These are phyloP conservation scores for Peronosclerospora sorghi DNA, from an alignment of 352 stramenopile species.

Conservation along the genomic window DNA sequence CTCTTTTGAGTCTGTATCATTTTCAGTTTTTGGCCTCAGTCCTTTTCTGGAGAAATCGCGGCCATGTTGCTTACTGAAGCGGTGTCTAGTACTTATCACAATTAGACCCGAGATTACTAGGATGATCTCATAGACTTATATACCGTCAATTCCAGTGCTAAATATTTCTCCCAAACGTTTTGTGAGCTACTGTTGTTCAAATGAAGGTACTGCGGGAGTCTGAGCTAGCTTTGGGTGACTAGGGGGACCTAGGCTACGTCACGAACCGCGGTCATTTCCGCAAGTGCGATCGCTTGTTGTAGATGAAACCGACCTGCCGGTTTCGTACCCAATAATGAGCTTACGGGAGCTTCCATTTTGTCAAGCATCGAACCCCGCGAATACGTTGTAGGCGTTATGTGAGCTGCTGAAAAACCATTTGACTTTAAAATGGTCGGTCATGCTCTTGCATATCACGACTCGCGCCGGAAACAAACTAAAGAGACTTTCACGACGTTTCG, in stretches of 20 bases:
- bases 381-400: conserved; percentile 59
- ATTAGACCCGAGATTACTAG: no score
- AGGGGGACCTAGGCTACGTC: conserved; percentile 67
- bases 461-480: conserved; percentile 66
- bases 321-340: conserved; percentile 34
- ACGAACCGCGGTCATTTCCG: conserved; percentile 77
- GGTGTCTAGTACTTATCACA: no score
- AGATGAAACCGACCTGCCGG: conserved; percentile 50
- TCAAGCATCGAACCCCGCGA: conserved; percentile 71
- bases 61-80: no score
- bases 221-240: conserved; percentile 17
- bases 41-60: no score
- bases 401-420: conserved; percentile 59
- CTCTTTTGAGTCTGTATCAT: no score
- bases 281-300: conserved; percentile 76
- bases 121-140: no score
- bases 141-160: no score
- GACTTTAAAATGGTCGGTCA: conserved; percentile 82
- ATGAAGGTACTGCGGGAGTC: conserved; percentile 62
- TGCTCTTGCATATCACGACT: conserved; percentile 52
- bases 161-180: no score
- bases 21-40: no score
- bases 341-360: conserved; percentile 55
- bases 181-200: no score
- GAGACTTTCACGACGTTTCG: conserved; percentile 35